Evolutionary conservation across 2,329 filamentous ascomycete genomes (phyloP).

Genomic region (Thermothelomyces thermophilus): DNA sequence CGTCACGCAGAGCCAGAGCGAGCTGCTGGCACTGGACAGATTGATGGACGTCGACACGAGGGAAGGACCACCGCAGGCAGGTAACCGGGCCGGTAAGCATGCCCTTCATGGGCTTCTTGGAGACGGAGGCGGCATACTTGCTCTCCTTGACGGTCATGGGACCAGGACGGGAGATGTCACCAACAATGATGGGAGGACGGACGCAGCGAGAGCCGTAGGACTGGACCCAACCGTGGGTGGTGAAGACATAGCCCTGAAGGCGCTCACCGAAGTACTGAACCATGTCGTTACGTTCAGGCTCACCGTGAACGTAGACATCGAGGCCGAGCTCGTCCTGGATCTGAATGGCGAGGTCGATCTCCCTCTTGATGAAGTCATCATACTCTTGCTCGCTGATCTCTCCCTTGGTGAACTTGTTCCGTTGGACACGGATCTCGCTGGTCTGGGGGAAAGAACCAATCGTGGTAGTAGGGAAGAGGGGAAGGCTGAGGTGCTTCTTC

Average conservation of each 20-base stretch:
- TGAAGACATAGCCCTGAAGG: constrained; percentile 95
- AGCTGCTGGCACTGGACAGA: constrained; percentile 98
- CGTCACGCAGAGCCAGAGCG: constrained; percentile 93
- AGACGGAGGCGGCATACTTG: constrained; percentile 94
- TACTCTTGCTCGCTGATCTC: constrained; percentile 90
- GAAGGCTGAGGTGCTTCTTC: constrained; percentile 86
- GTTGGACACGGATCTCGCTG: constrained; percentile 92
- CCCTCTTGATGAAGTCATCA: constrained; percentile 98
- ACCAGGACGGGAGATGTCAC: constrained; percentile 92
- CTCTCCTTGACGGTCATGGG: constrained; percentile 99
- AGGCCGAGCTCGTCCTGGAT: constrained; percentile 97
- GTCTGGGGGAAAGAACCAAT: constrained; percentile 99
- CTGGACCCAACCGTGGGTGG: constrained; percentile 96
- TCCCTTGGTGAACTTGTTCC: constrained; percentile 98
- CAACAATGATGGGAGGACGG: constrained; percentile 95
- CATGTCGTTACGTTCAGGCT: constrained; percentile 99
- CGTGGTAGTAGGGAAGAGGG: constrained; percentile 97
- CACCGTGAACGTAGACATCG: constrained; percentile 95
- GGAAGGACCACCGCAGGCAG: constrained; percentile 99
- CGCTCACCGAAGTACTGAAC: constrained; percentile 99
- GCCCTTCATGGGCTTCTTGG: constrained; percentile 99
- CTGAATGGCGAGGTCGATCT: constrained; percentile 91
- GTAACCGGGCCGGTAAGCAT: constrained; percentile 99
- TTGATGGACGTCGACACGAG: constrained; percentile 98
- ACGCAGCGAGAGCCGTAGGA: constrained; percentile 98